Evolutionary conservation across 371 early-diverging fungal species (phyloP), one percentile per base, ranked within the genome.

Genomic region (Syncephalastrum racemosum): DNA sequence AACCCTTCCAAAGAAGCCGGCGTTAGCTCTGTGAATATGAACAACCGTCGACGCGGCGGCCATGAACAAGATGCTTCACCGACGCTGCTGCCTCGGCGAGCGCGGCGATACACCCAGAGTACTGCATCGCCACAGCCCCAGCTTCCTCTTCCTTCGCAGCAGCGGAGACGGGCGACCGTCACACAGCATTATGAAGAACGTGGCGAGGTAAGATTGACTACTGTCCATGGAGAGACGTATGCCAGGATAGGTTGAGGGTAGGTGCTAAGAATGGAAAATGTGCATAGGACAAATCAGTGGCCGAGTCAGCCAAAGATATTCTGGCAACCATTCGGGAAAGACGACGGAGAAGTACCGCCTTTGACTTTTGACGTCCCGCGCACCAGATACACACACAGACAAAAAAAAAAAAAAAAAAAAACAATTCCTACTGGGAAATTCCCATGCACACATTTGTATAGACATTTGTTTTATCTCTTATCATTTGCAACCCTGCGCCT

Each of bases 241-340:
- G 10, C 10, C 36, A 31, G 22, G 15, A 6, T 36, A 24, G 4
- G 46, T 16, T 24, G 27, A 23, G 4, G 8, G 24, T 42, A 4
- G 5, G 10, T 14, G 43, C 12, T 20, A 10, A 22, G n/a, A 54
- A 24, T 15, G 18, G 4, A 31, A 5, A 14, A 54, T 31, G 19
- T 24, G 41, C 5, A 23, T 22, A 7, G 41, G 31, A 40, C 10
- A 53, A 56, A 49, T 62, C 62, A 4, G 62, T 62, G 13, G 46
- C 62, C 1, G 62, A 56, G n/a, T 50, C 55, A 22, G 62, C 62
- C 15, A 62, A 49, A 46, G 62, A 62, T 27, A 36, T 62, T 4
- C 43, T 62, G 44, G 53, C 57, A 6, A 56, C 41, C 41, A 62
- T 62, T 18, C 62, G 62, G 24, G 57, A 57, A 10, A 31, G 36